A percentile compares a stretch with the other conserved stretches of the same genome.
phyloP scores from a whole-genome alignment of 768 basidiomycete genomes.

The Imleria badia region DNA sequence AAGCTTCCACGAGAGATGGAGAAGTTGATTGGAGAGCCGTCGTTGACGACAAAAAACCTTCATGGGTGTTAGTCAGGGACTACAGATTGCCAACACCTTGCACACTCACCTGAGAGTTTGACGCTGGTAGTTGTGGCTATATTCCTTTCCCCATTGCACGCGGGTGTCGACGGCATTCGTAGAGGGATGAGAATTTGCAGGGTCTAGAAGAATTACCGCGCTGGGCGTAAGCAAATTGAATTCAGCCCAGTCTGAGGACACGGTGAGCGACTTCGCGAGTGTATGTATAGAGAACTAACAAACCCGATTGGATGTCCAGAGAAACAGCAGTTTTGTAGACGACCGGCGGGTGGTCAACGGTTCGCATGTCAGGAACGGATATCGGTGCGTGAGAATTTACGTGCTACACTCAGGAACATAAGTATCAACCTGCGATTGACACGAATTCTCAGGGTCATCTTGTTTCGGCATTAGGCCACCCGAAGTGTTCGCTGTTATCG shows the following conservation, averaged over 20 bases:
- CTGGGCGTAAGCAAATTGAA: background rate
- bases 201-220: background rate
- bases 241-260: background rate
- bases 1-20: slow-evolving; percentile 1
- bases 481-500: too few species aligned
- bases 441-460: too few species aligned
- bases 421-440: too few species aligned
- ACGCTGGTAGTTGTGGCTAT: background rate
- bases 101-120: background rate
- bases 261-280: background rate
- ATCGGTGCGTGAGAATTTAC: too few species aligned
- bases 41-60: slow-evolving; percentile 3
- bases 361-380: background rate
- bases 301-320: background rate
- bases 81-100: background rate
- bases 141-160: background rate
- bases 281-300: background rate
- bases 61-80: background rate
- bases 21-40: slow-evolving; percentile 5
- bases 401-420: too few species aligned
- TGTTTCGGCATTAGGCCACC: too few species aligned
- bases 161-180: background rate
- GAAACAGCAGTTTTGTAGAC: background rate
- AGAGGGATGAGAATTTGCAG: background rate
- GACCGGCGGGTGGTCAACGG: background rate